These are phyloP conservation scores for Aspergillus fischeri DNA, from an alignment of 2,329 filamentous ascomycete species.

Conservation along the genomic window DNA sequence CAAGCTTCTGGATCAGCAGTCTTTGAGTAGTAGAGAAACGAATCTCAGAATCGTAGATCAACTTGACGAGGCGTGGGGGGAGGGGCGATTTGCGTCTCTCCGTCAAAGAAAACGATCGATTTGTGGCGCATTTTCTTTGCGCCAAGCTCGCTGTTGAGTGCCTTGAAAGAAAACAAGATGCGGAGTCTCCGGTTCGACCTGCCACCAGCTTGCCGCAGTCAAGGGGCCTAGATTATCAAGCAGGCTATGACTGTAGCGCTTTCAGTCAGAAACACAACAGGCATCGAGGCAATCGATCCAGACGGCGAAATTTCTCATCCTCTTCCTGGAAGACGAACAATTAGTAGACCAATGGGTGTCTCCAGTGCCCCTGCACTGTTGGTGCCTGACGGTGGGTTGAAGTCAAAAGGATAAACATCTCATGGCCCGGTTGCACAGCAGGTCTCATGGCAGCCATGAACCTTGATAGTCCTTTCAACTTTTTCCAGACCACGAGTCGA, in stretches of 20 bases:
- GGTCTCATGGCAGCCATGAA: neutral
- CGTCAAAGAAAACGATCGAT: constrained; percentile 5
- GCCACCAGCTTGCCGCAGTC: constrained; percentile 3
- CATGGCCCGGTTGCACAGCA: constrained; percentile 3
- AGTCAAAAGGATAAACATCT: constrained; percentile 1
- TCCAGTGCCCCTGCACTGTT: constrained; percentile 3
- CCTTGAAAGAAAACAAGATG: constrained; percentile 7
- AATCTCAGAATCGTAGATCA: neutral
- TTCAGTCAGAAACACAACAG: neutral
- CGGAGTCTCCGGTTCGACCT: constrained; percentile 4
- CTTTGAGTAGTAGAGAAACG: neutral
- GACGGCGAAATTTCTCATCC: neutral
- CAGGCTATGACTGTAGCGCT: neutral
- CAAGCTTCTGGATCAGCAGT: neutral
- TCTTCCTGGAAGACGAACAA: neutral
- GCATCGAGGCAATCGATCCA: neutral
- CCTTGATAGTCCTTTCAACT: neutral
- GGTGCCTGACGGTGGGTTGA: constrained; percentile 1
- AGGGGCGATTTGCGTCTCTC: constrained; percentile 1
- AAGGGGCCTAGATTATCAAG: neutral
- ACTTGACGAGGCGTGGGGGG: neutral
- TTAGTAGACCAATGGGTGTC: constrained; percentile 5
- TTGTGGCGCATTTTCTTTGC: constrained; percentile 7
- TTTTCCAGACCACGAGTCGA: neutral
- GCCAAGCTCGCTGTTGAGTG: constrained; percentile 9